These are phyloP conservation scores for Fagus sylvatica DNA, from an alignment of 306 rosid species.

Conservation along the genomic window DNA sequence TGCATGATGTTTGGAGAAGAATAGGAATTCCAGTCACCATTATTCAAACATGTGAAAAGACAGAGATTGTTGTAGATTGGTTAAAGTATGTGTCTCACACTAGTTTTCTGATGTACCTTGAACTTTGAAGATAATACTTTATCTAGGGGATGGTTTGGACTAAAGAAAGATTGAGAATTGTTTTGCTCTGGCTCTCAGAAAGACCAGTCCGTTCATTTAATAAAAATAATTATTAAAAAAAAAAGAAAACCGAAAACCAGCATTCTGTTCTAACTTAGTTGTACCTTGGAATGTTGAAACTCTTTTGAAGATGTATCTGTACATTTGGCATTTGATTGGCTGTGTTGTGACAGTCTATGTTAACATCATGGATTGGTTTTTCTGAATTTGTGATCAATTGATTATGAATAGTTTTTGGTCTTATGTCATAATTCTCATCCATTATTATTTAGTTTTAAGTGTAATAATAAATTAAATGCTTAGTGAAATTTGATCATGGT, in stretches of 20 bases:
- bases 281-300: neutral
- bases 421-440: neutral
- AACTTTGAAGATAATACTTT: neutral
- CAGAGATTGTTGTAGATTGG: constrained; percentile 68
- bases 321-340: neutral
- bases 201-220: neutral
- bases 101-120: neutral
- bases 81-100: constrained; percentile 58
- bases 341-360: neutral
- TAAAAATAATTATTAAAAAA: neutral
- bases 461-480: neutral
- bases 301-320: neutral
- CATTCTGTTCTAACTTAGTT: neutral
- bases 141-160: constrained; percentile 10
- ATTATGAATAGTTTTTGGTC: neutral
- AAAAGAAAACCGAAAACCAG: neutral
- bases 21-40: constrained; percentile 61
- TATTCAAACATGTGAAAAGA: constrained; percentile 56
- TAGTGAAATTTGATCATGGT: neutral
- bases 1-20: constrained; percentile 60
- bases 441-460: neutral
- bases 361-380: neutral
- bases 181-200: neutral
- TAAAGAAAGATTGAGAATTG: constrained; percentile 10
- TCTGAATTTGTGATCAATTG: neutral